Evolutionary conservation across 2,329 filamentous ascomycete species (phyloP), one percentile per base, ranked within the genome.

Genomic region (Teratosphaeria viscida): DNA sequence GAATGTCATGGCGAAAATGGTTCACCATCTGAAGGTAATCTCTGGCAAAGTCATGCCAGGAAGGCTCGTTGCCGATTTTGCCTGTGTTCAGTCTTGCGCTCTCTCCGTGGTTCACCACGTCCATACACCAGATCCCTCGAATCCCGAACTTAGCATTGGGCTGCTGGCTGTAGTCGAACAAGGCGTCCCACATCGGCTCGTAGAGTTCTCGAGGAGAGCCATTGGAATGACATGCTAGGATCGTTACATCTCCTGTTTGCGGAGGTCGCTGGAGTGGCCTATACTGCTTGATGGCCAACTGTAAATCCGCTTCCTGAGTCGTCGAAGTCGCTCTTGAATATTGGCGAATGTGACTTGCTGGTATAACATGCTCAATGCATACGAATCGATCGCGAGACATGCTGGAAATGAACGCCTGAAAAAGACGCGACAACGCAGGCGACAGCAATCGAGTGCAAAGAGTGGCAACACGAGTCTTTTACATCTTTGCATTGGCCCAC

Each of bases 11-110:
- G 49, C 90, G 88, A 75, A 95, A 92, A 56, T 83, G 79, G 74
- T 96, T 96, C 76, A 92, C 82, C 73, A 96, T 81, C 70, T 91
- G 84, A n/a, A 92, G 80, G 5, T 96, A 82, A 72, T 96, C 92
- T 52, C 91, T 85, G 54, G 88, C 77, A 72, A 92, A 85, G 75
- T 97, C 92, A 63, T 85, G 81, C 91, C 91, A 96, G 66, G 83
- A 84, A 34, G 90, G 60, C 23, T 61, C 60, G 32, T 59, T 54
- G 23, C 60, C 57, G 19, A 57, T 54, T 34, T 27, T 54, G 19
- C 12, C 3, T 73, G 90, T 86, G 72, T 96, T 96, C 49, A 92
- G 70, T 19, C 88, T 76, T 52, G 86, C 84, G 71, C 88, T 92
- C 66, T 83, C 79, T 43, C 90, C 90, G 76, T 95, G 88, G 71